phyloP scores from a whole-genome alignment of 2,329 filamentous ascomycete species.

The Tolypocladium sp. region DNA sequence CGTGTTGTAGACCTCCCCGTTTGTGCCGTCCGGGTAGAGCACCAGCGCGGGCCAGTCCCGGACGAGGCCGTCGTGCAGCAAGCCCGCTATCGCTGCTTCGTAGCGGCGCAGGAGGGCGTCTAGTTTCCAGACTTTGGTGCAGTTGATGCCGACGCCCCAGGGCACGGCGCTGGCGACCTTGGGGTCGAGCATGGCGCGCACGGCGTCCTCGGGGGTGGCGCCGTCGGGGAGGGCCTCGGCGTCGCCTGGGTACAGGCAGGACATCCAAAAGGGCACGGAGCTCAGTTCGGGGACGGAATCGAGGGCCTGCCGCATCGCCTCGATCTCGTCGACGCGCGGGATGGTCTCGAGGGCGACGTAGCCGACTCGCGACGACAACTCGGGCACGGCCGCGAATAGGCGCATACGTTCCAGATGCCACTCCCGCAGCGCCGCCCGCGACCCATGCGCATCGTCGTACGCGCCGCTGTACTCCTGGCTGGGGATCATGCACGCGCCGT shows the following conservation, averaged over 20 bases:
- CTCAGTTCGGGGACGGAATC: slow-evolving; percentile 16
- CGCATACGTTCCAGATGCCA: slow-evolving; percentile 50
- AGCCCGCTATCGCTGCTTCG: slow-evolving; percentile 34
- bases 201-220: slow-evolving; percentile 24
- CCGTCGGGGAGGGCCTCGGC: slow-evolving; percentile 48
- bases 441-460: slow-evolving; percentile 43
- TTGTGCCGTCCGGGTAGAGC: slow-evolving; percentile 61
- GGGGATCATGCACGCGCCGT: slow-evolving; percentile 58
- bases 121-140: slow-evolving; percentile 57
- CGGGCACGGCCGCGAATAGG: slow-evolving; percentile 35
- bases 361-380: slow-evolving; percentile 30
- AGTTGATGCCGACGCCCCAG: slow-evolving; percentile 60
- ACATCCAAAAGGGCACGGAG: slow-evolving; percentile 47
- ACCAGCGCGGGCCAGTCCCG: slow-evolving; percentile 43
- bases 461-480: slow-evolving; percentile 55
- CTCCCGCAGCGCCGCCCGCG: slow-evolving; percentile 30
- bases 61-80: slow-evolving; percentile 25
- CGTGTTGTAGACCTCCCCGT: slow-evolving; percentile 59
- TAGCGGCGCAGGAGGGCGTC: slow-evolving; percentile 44
- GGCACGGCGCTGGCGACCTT: slow-evolving; percentile 24
- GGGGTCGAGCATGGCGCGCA: slow-evolving; percentile 27
- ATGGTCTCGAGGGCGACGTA: slow-evolving; percentile 59
- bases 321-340: slow-evolving; percentile 52
- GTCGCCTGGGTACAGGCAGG: slow-evolving; percentile 51
- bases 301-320: slow-evolving; percentile 40